Evolutionary conservation across 1,284 basidiomycete genomes (phyloP).

Genomic region (Trichosporon ovoides): DNA sequence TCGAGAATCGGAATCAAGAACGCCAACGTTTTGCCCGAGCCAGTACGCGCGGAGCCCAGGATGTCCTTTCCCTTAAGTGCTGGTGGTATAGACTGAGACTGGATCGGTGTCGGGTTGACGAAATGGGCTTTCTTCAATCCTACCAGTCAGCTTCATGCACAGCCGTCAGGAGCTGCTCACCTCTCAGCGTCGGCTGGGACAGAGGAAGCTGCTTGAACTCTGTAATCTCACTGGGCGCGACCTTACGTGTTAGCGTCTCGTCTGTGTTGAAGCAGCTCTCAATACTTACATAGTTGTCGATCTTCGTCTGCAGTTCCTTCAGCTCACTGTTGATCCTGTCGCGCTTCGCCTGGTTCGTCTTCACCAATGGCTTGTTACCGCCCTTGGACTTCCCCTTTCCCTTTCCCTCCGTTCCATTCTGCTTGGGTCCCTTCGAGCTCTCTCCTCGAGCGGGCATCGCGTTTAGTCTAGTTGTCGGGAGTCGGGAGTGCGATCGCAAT

Average conservation of each 20-base stretch:
- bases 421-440: not conserved
- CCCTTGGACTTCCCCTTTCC: constrained; percentile 13
- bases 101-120: constrained; percentile 78
- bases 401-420: constrained; percentile 12
- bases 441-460: not conserved
- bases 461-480: not conserved
- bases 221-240: constrained; percentile 29
- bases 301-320: constrained; percentile 34
- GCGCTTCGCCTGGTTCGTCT: constrained; percentile 43
- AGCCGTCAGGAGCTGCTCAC: constrained; percentile 18
- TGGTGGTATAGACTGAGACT: constrained; percentile 59
- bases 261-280: not conserved
- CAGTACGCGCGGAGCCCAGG: constrained; percentile 71
- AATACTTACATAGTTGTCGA: constrained; percentile 43
- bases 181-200: constrained; percentile 42
- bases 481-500: not conserved
- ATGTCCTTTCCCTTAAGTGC: constrained; percentile 65
- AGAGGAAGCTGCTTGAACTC: constrained; percentile 49
- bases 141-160: constrained; percentile 30
- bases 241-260: not conserved
- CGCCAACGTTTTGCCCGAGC: constrained; percentile 76
- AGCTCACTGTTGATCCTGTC: constrained; percentile 44
- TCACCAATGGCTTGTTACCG: constrained; percentile 24
- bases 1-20: constrained; percentile 75
- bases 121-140: constrained; percentile 82